These are phyloP conservation scores for Kluyveromyces sp. DNA, from an alignment of 1,139 yeast species.

Conservation along the genomic window DNA sequence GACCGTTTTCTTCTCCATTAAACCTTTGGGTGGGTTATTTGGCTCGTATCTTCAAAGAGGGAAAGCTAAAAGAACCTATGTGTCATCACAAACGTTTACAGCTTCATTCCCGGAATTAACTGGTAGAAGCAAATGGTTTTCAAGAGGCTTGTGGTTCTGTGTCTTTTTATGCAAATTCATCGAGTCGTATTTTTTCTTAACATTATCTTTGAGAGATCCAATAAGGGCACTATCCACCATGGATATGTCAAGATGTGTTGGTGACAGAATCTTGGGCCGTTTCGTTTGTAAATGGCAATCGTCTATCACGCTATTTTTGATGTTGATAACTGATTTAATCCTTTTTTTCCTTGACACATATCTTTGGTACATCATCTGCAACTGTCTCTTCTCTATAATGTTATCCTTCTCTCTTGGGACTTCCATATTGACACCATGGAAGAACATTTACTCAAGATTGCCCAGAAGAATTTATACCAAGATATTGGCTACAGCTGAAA, in stretches of 20 bases:
- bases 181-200: conserved; percentile 76
- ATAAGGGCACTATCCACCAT: conserved; percentile 56
- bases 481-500: conserved; percentile 44
- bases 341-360: conserved; percentile 80
- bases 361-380: conserved; percentile 81
- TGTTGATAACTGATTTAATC: conserved; percentile 59
- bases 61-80: conserved; percentile 28
- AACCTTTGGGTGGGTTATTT: conserved; percentile 52
- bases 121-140: conserved; percentile 45
- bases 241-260: conserved; percentile 53
- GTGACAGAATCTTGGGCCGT: conserved; percentile 46
- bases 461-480: conserved; percentile 70
- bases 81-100: conserved; percentile 42
- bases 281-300: conserved; percentile 56
- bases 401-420: conserved; percentile 68
- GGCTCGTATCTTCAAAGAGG: conserved; percentile 33
- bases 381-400: conserved; percentile 62
- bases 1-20: conserved; percentile 51
- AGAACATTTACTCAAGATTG: conserved; percentile 63
- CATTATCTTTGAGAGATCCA: conserved; percentile 74
- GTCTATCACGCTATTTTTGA: conserved; percentile 43
- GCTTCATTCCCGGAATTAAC: conserved; percentile 50
- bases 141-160: conserved; percentile 57
- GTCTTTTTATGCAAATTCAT: conserved; percentile 66
- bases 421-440: conserved; percentile 83